Conservation (phyloP, 306 rosid species). For the Pyrus betulifolia region DNA sequence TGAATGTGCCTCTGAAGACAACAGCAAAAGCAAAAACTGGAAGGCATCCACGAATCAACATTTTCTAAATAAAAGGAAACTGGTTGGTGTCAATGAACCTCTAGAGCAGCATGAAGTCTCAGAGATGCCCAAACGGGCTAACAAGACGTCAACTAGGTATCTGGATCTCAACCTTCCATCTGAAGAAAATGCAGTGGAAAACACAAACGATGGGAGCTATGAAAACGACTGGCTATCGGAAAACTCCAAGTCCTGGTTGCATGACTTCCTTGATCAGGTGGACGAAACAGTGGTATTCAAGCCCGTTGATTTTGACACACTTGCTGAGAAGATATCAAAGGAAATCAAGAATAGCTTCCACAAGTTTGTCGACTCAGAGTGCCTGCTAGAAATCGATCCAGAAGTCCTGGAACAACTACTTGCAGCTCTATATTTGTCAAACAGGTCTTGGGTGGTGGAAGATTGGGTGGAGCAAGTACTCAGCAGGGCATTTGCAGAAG, state of each 20-base stretch:
- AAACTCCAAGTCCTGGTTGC: conserved; percentile 60
- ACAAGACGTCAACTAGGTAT: conserved; percentile 38
- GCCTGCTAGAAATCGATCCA: conserved; percentile 45
- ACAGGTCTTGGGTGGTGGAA: conserved; percentile 43
- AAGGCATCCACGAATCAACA: conserved; percentile 26
- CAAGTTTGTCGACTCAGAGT: conserved; percentile 35
- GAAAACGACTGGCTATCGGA: conserved; percentile 32
- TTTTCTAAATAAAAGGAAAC: conserved; percentile 67
- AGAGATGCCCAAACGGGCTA: conserved; percentile 56
- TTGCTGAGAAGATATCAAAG: conserved; percentile 43
- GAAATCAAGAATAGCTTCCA: conserved; percentile 45
- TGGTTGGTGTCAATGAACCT: conserved; percentile 33
- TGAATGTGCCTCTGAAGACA: conserved; percentile 32
- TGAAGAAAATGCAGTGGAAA: conserved; percentile 41
- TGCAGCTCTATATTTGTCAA: conserved; percentile 60
- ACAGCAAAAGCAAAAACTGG: conserved; percentile 25
- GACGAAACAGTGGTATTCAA: conserved; percentile 63
- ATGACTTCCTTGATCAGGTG: conserved; percentile 40
- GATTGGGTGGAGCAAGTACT: conserved; percentile 75
- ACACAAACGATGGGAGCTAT: conserved; percentile 19
- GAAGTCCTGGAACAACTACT: conserved; percentile 61
- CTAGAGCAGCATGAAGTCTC: conserved; percentile 34
- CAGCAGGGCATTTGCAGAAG: conserved; percentile 48
- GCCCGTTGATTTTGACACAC: conserved; percentile 61
- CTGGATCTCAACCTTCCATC: conserved; percentile 94